A percentile compares a stretch with the other conserved stretches of the same genome.
Conservation (phyloP, 106 monocot genomes). For the Narthecium ossifragum region DNA sequence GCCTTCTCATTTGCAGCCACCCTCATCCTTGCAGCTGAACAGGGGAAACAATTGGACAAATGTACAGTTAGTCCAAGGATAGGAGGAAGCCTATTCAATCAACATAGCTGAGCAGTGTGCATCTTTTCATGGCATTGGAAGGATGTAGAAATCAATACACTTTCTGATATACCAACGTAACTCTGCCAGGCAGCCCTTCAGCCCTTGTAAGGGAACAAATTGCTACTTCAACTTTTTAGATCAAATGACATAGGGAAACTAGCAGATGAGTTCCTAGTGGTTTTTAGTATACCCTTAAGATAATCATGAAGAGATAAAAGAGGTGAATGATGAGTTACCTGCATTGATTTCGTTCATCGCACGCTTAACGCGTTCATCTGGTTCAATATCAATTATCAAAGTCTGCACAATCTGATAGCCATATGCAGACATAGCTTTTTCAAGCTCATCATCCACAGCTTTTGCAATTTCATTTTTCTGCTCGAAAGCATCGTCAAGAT, state of each 20-base stretch:
- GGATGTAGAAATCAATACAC: too few species aligned
- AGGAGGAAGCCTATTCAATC: background rate
- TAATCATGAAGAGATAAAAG: background rate
- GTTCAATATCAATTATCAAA: constrained; percentile 31
- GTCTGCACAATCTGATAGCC: constrained; percentile 39
- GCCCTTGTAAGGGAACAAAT: background rate
- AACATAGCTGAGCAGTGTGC: too few species aligned
- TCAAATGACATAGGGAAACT: too few species aligned
- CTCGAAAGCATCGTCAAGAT: constrained; percentile 30
- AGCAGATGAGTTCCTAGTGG: too few species aligned
- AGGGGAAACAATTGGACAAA: background rate
- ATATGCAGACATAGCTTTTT: constrained; percentile 31
- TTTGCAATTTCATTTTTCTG: constrained; percentile 38
- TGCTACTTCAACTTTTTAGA: background rate
- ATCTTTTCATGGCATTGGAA: too few species aligned
- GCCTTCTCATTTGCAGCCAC: constrained; percentile 76
- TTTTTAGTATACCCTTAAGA: too few species aligned
- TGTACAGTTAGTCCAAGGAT: background rate
- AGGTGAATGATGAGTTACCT: background rate
- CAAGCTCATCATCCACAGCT: constrained; percentile 32
- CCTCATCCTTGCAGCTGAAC: constrained; percentile 46
- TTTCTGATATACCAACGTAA: too few species aligned
- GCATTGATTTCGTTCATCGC: constrained; percentile 41
- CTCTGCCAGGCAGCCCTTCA: too few species aligned
- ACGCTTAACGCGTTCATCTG: constrained; percentile 21